Evolutionary conservation across 192 early-diverging fungal species (phyloP).

Genomic region (Umbelopsis sp.): DNA sequence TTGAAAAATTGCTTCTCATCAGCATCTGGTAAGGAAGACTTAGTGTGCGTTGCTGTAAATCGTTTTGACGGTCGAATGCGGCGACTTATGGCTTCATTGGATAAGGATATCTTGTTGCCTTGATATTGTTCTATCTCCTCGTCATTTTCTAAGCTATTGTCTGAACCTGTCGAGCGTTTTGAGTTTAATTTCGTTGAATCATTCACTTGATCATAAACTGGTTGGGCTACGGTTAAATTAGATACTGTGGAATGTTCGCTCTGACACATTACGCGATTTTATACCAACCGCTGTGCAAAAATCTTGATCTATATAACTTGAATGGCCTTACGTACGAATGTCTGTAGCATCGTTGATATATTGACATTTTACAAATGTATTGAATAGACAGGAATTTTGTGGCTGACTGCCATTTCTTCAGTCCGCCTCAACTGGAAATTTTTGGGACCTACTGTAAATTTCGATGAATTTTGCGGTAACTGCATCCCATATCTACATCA

Average conservation of each 20-base stretch:
- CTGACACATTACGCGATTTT: neutral
- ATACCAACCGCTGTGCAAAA: neutral
- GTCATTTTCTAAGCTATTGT: too few relatives aligned
- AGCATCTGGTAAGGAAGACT: neutral
- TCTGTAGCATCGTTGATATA: neutral
- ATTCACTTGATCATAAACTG: neutral
- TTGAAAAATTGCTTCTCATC: conserved; percentile 23
- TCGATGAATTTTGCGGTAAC: too few relatives aligned
- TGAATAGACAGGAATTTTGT: neutral
- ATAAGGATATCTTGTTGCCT: neutral
- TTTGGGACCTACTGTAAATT: too few relatives aligned
- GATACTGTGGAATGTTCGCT: too few relatives aligned
- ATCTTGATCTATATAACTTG: neutral
- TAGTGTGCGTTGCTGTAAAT: neutral
- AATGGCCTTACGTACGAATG: neutral
- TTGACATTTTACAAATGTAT: neutral
- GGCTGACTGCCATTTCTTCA: neutral
- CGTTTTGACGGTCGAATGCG: neutral
- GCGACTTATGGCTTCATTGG: neutral
- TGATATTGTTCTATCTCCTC: too few relatives aligned
- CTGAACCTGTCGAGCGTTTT: too few relatives aligned
- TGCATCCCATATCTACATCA: too few relatives aligned
- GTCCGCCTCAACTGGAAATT: too few relatives aligned
- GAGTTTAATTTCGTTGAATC: too few relatives aligned
- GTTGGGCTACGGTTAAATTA: neutral